Evolutionary conservation across 176 grass and related monocot genomes (phyloP), one percentile per base, ranked within the genome.

Genomic region (Poa annua): DNA sequence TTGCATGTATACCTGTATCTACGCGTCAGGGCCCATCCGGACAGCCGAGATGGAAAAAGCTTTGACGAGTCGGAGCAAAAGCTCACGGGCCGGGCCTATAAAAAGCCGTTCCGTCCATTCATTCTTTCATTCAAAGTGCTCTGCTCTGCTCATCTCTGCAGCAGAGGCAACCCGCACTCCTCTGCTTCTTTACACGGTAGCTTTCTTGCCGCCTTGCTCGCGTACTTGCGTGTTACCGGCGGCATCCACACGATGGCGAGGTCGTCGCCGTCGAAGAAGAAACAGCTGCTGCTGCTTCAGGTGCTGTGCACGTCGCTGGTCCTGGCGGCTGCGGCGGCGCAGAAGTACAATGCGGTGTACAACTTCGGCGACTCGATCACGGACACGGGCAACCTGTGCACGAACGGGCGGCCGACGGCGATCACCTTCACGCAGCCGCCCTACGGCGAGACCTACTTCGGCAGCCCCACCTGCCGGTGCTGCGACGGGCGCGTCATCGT

Each of bases 311-410:
- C 20, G 73, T 72, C n/a, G 55, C 1, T 19, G 67, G 13, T 6
- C 3, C 33, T 66, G 0, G 2, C 10, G 14, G 20, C 56, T 16
- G 54, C 77, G 62, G 67, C 39, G 75, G 86, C 86, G 69, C 88
- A 86, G 83, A 88, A 38, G 19, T 94, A 94, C 88, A 88, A 88
- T 86, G 92, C 92, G 62, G 54, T 94, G 73, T 94, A 70, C 83
- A 94, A 80, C 92, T 94, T 94, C 83, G 92, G 92, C 19, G 92
- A 94, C 83, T 94, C 92, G 14, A 88, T 94, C 47, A 88, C 92
- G 11, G 92, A 94, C 86, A 94, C 92, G 2, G 92, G 92, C 1
- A 94, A 94, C 92, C 86, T 94, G 21, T 90, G 86, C 80, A 82
- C 89, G 65, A 81, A 67, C 71, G 86, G 86, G 0, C 75, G 39